These are phyloP conservation scores for Emergomyces africanus DNA, from an alignment of 2,329 filamentous ascomycete species.

Conservation along the genomic window DNA sequence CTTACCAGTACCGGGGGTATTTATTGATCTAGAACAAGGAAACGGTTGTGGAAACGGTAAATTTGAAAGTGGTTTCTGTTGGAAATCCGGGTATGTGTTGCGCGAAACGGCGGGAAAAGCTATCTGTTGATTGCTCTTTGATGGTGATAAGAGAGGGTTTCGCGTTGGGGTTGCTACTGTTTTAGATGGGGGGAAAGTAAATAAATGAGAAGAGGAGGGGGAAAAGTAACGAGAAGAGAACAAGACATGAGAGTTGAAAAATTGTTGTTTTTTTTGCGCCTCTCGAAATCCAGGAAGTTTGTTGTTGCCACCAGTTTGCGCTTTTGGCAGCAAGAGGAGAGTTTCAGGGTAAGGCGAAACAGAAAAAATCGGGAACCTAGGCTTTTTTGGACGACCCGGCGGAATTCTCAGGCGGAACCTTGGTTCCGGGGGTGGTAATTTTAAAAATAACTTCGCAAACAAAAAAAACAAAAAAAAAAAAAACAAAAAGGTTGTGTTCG, in stretches of 20 bases:
- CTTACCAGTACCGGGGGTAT: not conserved
- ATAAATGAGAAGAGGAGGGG: not conserved
- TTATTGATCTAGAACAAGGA: not conserved
- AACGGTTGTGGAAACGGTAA: not conserved
- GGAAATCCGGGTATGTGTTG: not conserved
- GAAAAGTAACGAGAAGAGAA: not conserved
- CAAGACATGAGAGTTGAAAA: not conserved
- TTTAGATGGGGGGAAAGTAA: not conserved
- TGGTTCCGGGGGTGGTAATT: not conserved
- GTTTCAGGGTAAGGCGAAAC: not conserved
- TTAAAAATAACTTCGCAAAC: not conserved
- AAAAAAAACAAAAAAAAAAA: not conserved
- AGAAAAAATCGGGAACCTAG: not conserved
- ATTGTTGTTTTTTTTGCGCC: not conserved
- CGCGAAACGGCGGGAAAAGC: not conserved
- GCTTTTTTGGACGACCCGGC: not conserved
- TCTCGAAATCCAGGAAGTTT: slow-evolving; percentile 1
- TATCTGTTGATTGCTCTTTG: not conserved
- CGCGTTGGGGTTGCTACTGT: not conserved
- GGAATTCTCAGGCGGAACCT: not conserved
- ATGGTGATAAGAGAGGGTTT: not conserved
- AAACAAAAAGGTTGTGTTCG: no score
- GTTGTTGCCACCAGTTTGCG: slow-evolving; percentile 1
- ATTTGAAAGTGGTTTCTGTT: not conserved
- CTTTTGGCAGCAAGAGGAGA: not conserved